Conservation (phyloP, 1,284 basidiomycete species). For the Rhodotorula sp. region DNA sequence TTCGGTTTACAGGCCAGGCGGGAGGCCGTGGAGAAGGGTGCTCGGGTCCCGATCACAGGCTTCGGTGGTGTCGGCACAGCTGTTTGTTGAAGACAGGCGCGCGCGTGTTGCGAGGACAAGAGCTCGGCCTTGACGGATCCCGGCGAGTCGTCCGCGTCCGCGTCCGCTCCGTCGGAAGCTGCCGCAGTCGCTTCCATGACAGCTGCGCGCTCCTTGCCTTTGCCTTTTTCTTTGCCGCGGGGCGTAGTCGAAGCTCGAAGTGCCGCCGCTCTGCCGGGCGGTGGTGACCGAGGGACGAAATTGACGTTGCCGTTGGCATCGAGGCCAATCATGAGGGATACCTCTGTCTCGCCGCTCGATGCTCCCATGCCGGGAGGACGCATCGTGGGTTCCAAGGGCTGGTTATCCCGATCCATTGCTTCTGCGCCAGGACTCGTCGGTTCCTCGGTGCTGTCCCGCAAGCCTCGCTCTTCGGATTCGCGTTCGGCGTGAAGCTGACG, state of each 20-base stretch:
- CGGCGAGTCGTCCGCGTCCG: background rate
- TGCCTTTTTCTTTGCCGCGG: background rate
- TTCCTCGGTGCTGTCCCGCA: no score
- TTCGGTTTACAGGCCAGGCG: background rate
- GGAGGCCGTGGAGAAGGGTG: background rate
- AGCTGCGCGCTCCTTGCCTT: background rate
- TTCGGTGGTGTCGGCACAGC: no score
- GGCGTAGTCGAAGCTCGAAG: background rate
- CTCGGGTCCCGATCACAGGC: no score
- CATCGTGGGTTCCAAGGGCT: no score
- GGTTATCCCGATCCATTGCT: background rate
- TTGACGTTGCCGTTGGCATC: slow-evolving; percentile 2
- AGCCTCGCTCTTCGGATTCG: background rate
- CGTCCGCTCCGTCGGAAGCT: background rate
- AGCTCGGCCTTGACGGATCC: background rate
- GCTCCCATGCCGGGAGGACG: no score
- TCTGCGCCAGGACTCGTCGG: background rate
- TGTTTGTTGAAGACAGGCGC: no score
- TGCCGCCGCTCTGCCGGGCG: background rate
- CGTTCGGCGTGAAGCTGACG: background rate
- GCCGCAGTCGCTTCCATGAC: background rate
- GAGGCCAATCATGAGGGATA: slow-evolving; percentile 6
- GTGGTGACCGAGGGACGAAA: background rate
- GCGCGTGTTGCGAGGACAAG: background rate
- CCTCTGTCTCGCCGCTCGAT: background rate